Conservation (phyloP, 495 filamentous ascomycete genomes). For the Echria macrotheca region DNA sequence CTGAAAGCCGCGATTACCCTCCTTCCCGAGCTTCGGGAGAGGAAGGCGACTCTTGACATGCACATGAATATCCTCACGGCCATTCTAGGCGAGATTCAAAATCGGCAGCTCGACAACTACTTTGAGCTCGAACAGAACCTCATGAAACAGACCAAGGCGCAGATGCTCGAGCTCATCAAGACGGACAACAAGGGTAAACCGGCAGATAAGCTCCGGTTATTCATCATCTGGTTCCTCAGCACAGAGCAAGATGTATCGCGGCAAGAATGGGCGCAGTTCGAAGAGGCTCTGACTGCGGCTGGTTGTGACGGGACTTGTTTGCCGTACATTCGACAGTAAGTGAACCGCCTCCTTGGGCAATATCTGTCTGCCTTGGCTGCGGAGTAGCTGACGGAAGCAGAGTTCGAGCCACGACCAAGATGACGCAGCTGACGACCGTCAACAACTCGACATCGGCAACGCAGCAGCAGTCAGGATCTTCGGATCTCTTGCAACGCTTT, state of each 20-base stretch:
- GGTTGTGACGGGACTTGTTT: conserved; percentile 71
- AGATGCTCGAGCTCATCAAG: conserved; percentile 83
- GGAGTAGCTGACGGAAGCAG: no score
- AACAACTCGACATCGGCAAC: conserved; percentile 57
- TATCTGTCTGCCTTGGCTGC: no score
- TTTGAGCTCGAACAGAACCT: conserved; percentile 95
- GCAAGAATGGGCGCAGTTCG: conserved; percentile 78
- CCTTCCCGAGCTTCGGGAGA: conserved; percentile 84
- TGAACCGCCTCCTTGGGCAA: no score
- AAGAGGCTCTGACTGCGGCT: conserved; percentile 71
- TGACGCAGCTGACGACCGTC: conserved; percentile 94
- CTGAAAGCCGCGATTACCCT: conserved; percentile 92
- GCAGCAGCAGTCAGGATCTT: conserved; percentile 49
- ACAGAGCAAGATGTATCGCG: conserved; percentile 84
- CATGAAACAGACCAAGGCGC: conserved; percentile 83
- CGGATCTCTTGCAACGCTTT: conserved; percentile 83
- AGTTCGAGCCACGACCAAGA: conserved; percentile 91
- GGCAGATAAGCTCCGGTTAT: conserved; percentile 82
- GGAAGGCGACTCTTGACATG: conserved; percentile 90
- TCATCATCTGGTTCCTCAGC: conserved; percentile 97
- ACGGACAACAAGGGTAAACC: conserved; percentile 76
- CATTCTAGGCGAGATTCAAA: conserved; percentile 34
- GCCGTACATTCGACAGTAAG: conserved; percentile 76
- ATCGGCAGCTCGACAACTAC: conserved; percentile 90
- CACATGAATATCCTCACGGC: conserved; percentile 73